Conservation (phyloP, 2,329 filamentous ascomycete genomes). For the Ophiostoma ulmi region DNA sequence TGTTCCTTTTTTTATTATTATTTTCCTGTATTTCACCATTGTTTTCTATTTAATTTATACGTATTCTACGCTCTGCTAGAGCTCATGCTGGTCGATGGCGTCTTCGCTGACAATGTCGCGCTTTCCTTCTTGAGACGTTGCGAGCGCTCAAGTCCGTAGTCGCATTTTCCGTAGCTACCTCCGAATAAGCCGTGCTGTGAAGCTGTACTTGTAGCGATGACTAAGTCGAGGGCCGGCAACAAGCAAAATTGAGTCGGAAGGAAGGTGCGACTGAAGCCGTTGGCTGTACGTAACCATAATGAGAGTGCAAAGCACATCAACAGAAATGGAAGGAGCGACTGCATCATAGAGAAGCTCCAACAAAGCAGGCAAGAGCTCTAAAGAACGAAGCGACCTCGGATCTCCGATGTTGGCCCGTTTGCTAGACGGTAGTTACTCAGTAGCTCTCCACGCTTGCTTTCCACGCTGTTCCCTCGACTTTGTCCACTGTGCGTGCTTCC, state of each 20-base stretch:
- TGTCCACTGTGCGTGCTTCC: slow-evolving; percentile 1
- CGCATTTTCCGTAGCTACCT: background rate
- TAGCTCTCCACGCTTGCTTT: slow-evolving; percentile 9
- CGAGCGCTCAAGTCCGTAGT: slow-evolving; percentile 10
- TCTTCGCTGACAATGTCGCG: slow-evolving; percentile 6
- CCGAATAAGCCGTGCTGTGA: background rate
- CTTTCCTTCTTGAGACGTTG: background rate
- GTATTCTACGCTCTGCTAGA: background rate
- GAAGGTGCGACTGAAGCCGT: background rate
- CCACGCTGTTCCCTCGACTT: slow-evolving; percentile 12
- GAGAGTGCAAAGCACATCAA: background rate
- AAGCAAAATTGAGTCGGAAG: background rate
- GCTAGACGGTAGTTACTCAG: background rate
- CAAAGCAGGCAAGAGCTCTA: background rate
- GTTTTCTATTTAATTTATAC: background rate
- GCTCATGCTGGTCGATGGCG: slow-evolving; percentile 14
- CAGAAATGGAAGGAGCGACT: background rate
- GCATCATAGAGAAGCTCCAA: background rate
- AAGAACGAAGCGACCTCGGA: slow-evolving; percentile 21
- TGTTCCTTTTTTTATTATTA: background rate
- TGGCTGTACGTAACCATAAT: background rate
- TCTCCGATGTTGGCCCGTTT: slow-evolving; percentile 25
- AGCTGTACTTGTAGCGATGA: no score
- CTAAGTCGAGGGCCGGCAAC: no score
- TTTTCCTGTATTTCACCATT: no score